phyloP scores from a whole-genome alignment of 2,329 filamentous ascomycete species.

The Phoma sp. region DNA sequence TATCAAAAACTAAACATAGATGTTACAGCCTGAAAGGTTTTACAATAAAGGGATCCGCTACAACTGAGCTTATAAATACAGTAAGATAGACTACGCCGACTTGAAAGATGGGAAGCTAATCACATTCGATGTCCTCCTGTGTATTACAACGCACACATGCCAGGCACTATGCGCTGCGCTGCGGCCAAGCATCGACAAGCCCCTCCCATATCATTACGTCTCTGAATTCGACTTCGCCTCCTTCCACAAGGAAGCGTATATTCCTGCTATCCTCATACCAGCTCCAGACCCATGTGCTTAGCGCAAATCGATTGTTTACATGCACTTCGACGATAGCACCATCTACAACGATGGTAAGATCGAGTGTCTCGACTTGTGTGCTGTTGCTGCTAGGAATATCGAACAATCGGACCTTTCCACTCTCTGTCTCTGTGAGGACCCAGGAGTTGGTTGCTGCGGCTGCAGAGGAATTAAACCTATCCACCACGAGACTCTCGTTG shows the following conservation, averaged over 20 bases:
- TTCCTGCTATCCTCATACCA: slow-evolving; percentile 36
- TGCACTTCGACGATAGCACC: slow-evolving; percentile 48
- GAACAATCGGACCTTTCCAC: slow-evolving; percentile 52
- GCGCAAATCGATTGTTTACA: slow-evolving; percentile 52
- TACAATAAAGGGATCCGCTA: too few species aligned
- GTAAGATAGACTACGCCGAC: too few species aligned
- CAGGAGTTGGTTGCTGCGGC: slow-evolving; percentile 50
- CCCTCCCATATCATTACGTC: slow-evolving; percentile 37
- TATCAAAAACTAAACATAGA: too few species aligned
- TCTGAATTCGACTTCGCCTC: slow-evolving; percentile 27
- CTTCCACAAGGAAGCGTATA: slow-evolving; percentile 26
- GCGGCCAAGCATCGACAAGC: slow-evolving; percentile 21
- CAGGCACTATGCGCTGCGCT: neutral
- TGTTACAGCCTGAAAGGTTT: too few species aligned
- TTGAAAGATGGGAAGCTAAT: too few species aligned
- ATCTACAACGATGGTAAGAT: slow-evolving; percentile 54
- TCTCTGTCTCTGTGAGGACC: slow-evolving; percentile 49
- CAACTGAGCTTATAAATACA: too few species aligned
- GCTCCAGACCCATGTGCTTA: slow-evolving; percentile 54
- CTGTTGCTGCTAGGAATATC: slow-evolving; percentile 43
- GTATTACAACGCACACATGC: neutral
- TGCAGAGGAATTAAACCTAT: slow-evolving; percentile 53
- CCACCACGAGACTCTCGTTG: slow-evolving; percentile 54
- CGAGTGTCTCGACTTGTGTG: slow-evolving; percentile 47
- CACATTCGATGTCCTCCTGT: neutral